Conservation (phyloP, 257 asterid species). For the Scutellaria baicalensis region DNA sequence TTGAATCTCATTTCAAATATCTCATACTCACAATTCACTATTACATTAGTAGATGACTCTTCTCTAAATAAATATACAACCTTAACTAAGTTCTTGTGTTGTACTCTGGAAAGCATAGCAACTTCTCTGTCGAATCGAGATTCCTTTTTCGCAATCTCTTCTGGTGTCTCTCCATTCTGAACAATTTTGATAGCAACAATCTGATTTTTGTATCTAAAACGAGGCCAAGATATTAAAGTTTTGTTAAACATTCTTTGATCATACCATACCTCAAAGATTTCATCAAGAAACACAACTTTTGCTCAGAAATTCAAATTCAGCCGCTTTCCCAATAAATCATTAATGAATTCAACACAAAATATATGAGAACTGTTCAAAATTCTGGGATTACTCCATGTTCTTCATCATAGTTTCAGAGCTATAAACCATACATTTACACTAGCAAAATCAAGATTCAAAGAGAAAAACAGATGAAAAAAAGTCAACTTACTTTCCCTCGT, state of each 20-base stretch:
- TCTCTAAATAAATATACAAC: conserved; percentile 26
- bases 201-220: conserved; percentile 67
- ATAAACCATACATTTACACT: neutral
- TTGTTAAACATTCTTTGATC: too few species aligned
- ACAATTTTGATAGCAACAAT: conserved; percentile 82
- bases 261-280: neutral
- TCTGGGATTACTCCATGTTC: neutral
- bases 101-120: conserved; percentile 84
- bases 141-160: conserved; percentile 68
- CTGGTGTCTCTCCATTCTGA: conserved; percentile 68
- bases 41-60: neutral
- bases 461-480: neutral
- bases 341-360: neutral
- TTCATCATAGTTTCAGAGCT: neutral
- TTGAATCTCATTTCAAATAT: neutral
- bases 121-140: conserved; percentile 71
- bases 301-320: too few species aligned
- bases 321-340: too few species aligned
- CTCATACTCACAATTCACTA: neutral
- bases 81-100: conserved; percentile 93
- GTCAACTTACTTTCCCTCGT: conserved; percentile 89
- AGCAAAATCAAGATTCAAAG: conserved; percentile 14
- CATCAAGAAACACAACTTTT: neutral
- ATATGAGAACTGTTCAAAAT: neutral
- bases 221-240: neutral